A percentile compares a stretch with the other conserved stretches of the same genome.
Evolutionary conservation across 306 rosid genomes (phyloP).

Genomic region (Cyclanthera cordifolia): DNA sequence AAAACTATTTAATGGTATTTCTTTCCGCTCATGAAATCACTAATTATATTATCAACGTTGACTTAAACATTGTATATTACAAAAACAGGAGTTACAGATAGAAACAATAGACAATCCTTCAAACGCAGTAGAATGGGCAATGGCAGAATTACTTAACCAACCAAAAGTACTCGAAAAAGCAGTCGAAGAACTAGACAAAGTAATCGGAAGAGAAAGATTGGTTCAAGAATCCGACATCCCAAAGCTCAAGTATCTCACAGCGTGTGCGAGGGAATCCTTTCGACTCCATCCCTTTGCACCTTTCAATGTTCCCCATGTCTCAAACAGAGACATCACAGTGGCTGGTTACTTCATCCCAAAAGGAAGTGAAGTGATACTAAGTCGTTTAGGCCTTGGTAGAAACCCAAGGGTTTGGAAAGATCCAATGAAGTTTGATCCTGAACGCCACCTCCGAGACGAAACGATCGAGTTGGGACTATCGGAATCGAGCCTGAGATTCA

Average conservation of each 20-base stretch:
- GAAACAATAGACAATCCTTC: background rate
- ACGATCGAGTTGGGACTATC: background rate
- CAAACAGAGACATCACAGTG: background rate
- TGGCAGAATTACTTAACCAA: background rate
- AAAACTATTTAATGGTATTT: no score
- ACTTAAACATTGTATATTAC: no score
- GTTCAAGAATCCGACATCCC: conserved; percentile 1
- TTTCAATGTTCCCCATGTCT: background rate
- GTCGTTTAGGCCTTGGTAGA: background rate
- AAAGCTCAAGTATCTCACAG: background rate
- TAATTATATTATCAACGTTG: no score
- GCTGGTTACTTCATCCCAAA: background rate
- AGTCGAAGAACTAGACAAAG: background rate
- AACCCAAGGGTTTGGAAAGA: conserved; percentile 1
- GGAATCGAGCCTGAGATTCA: background rate
- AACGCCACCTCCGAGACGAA: background rate
- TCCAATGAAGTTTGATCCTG: background rate
- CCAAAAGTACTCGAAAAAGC: background rate
- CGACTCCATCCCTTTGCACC: conserved; percentile 4
- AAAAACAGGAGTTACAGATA: background rate
- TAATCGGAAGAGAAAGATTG: background rate
- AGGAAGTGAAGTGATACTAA: background rate
- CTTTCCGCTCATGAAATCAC: no score
- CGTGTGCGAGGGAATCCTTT: conserved; percentile 1
- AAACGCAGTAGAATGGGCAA: background rate